These are phyloP conservation scores for Lactifluus subvellereus DNA, from an alignment of 768 basidiomycete species.

Conservation along the genomic window DNA sequence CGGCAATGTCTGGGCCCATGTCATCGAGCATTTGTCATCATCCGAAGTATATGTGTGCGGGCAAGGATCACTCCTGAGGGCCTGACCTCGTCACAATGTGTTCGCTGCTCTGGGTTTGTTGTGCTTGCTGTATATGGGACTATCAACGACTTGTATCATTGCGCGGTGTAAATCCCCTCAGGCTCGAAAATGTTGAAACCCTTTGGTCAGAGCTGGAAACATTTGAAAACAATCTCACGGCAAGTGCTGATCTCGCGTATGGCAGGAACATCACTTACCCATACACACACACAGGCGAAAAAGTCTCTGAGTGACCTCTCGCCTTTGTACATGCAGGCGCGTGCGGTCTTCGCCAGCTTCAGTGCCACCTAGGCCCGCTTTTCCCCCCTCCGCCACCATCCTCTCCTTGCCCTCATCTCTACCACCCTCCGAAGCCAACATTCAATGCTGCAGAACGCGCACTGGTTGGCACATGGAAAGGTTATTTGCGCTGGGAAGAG, in stretches of 20 bases:
- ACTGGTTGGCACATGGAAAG: constrained; percentile 82
- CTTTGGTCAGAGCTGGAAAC: constrained; percentile 93
- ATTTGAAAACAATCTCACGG: constrained; percentile 83
- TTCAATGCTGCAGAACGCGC: constrained; percentile 68
- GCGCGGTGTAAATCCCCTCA: constrained; percentile 83
- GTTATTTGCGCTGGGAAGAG: constrained; percentile 94
- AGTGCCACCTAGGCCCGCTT: constrained; percentile 58
- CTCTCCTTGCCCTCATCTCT: constrained; percentile 40
- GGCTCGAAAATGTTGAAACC: constrained; percentile 80
- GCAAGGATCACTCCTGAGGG: too few species aligned
- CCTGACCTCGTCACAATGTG: too few species aligned
- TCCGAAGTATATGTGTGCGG: too few species aligned
- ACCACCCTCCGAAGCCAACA: constrained; percentile 64
- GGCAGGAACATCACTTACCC: not conserved
- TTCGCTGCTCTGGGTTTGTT: too few species aligned
- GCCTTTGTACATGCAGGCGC: constrained; percentile 91
- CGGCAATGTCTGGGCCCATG: too few species aligned
- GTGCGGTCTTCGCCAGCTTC: constrained; percentile 78
- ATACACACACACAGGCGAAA: constrained; percentile 56
- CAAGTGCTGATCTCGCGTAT: constrained; percentile 22
- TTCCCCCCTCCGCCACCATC: constrained; percentile 46
- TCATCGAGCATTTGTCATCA: too few species aligned
- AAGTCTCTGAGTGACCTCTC: constrained; percentile 93
- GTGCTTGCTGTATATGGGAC: too few species aligned
- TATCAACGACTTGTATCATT: constrained; percentile 54